Evolutionary conservation across 495 filamentous ascomycete species (phyloP), one percentile per base, ranked within the genome.

Genomic region (Delitschia confertaspora): DNA sequence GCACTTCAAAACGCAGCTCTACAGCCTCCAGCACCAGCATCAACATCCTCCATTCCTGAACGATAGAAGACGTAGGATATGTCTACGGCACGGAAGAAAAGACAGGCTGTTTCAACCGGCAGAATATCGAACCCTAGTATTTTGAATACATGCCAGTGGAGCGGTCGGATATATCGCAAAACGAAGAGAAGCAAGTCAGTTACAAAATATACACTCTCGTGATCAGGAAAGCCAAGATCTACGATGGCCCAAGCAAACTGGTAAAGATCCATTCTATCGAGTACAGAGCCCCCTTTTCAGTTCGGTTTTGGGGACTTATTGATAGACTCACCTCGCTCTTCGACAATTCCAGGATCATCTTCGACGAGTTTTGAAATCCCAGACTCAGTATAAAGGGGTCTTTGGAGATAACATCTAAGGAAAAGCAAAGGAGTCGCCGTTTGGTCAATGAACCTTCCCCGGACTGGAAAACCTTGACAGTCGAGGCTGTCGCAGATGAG

Each of bases 241-340:
- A 70, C 63, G 73, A 71, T 43, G 69, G 79, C 53, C 70, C 74
- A 25, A 69, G 72, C n/a, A 77, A 75, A 62, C 74, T 72, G 33
- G 64, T 82, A 16, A 59, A 71, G 17, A 68, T 82, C 20, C 63
- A 79, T 46, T 76, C 72, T 33, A 78, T 85, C 49, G 65, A 16
- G 58, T 85, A 2, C 80, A 84, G 62, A 78, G 72, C 50, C 74
- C 79, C 3, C 64, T 70, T 33, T 61, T 84, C 33, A 79, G 79
- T n/a, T n/a, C n/a, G n/a, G n/a, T n/a, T n/a, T n/a, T n/a, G n/a
- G n/a, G n/a, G n/a, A n/a, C n/a, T n/a, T n/a, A n/a, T n/a, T 42
- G 66, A 70, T 17, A 60, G 55, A 38, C 56, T 73, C 3, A 67
- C 73, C 10, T 54, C 73, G 19, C 62, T 61, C 0, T 35, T 49